phyloP scores from a whole-genome alignment of 495 filamentous ascomycete genomes.

The Thozetella sp. region DNA sequence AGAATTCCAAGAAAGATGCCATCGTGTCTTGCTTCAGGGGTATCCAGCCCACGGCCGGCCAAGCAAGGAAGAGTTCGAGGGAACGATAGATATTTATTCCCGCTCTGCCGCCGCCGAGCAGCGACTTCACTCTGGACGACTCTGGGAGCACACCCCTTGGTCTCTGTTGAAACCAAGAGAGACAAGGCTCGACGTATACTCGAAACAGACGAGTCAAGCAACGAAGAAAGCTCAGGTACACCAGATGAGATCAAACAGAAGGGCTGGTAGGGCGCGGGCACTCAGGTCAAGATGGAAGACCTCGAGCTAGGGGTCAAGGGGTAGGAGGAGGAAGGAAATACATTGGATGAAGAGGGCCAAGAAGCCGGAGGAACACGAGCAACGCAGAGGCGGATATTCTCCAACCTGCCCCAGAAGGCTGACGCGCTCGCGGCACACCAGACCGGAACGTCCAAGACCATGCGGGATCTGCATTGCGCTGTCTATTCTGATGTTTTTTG shows the following conservation, averaged over 20 bases:
- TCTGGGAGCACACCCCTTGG: too few species aligned
- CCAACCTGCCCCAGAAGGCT: too few species aligned
- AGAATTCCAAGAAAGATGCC: not conserved
- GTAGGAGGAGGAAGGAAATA: not conserved
- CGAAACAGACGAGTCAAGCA: not conserved
- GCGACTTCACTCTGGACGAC: not conserved
- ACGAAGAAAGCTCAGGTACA: not conserved
- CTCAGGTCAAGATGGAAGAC: not conserved
- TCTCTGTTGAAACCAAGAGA: constrained; percentile 1
- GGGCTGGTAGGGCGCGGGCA: not conserved
- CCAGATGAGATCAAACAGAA: not conserved
- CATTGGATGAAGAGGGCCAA: not conserved
- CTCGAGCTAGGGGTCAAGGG: not conserved
- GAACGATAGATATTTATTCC: not conserved
- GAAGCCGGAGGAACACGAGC: not conserved
- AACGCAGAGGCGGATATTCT: too few species aligned
- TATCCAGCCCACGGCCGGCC: not conserved
- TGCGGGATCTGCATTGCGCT: too few species aligned
- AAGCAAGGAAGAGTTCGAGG: too few species aligned
- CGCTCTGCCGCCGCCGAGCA: not conserved
- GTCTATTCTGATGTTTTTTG: too few species aligned
- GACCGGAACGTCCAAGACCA: too few species aligned
- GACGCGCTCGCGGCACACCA: too few species aligned
- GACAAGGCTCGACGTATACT: not conserved
- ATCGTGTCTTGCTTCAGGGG: not conserved